Conservation (phyloP, 2,329 filamentous ascomycete genomes). For the Domatiomyces catenatus region DNA sequence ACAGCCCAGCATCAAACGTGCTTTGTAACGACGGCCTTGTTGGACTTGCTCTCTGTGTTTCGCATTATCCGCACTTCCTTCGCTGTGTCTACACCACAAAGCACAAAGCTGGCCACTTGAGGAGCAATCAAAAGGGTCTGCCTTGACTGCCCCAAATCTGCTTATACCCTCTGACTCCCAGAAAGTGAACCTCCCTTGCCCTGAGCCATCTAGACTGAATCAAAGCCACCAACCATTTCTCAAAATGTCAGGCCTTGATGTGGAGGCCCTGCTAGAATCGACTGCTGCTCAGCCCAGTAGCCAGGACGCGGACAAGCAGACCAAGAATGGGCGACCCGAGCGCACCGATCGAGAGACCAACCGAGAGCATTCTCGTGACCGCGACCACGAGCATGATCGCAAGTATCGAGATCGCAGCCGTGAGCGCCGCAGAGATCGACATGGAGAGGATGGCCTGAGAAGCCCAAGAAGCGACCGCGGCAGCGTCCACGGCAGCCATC, state of each 20-base stretch:
- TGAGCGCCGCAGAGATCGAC: slow-evolving; percentile 35
- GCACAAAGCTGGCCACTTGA: background rate
- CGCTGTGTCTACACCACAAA: background rate
- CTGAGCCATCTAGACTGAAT: background rate
- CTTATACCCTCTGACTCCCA: slow-evolving; percentile 50
- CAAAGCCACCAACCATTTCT: slow-evolving; percentile 1
- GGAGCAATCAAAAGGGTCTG: slow-evolving; percentile 6
- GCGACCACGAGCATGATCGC: slow-evolving; percentile 36
- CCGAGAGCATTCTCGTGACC: slow-evolving; percentile 41
- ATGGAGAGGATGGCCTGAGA: slow-evolving; percentile 41
- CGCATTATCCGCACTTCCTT: background rate
- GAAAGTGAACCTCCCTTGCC: slow-evolving; percentile 31
- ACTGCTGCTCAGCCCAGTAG: slow-evolving; percentile 1
- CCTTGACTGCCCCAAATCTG: slow-evolving; percentile 39
- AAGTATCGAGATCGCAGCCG: slow-evolving; percentile 46
- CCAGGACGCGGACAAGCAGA: slow-evolving; percentile 22
- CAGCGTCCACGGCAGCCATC: slow-evolving; percentile 53
- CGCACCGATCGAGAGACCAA: slow-evolving; percentile 41
- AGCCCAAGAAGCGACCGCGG: slow-evolving; percentile 61
- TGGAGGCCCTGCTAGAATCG: slow-evolving; percentile 31
- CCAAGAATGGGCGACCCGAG: slow-evolving; percentile 34
- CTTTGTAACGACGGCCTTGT: background rate
- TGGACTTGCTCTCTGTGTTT: background rate
- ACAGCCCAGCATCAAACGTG: background rate
- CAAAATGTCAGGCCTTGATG: slow-evolving; percentile 57